A percentile compares a stretch with the other conserved stretches of the same genome.
Evolutionary conservation across 371 early-diverging fungal species (phyloP).

Genomic region (Rhizopus delemar): DNA sequence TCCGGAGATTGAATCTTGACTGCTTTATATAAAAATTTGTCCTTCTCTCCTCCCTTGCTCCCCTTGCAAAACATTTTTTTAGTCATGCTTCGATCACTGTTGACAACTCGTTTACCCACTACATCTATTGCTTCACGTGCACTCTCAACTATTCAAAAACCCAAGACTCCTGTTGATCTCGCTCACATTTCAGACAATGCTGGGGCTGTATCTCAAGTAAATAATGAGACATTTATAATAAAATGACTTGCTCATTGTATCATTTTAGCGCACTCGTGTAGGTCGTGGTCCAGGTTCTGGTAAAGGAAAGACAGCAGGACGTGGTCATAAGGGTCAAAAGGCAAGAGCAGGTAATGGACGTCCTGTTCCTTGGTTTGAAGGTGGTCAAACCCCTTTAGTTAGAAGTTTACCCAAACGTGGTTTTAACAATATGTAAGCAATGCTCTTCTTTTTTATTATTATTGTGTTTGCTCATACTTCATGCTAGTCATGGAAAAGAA

Average conservation of each 20-base stretch:
- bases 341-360: constrained; percentile 78
- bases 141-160: constrained; percentile 32
- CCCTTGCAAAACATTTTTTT: neutral
- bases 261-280: constrained; percentile 65
- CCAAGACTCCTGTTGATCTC: constrained; percentile 39
- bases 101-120: constrained; percentile 9
- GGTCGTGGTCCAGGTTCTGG: constrained; percentile 88
- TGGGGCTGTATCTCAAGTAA: constrained; percentile 52
- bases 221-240: neutral
- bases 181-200: constrained; percentile 50
- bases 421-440: constrained; percentile 71
- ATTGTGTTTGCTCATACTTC: neutral
- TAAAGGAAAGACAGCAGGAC: constrained; percentile 87
- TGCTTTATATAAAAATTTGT: constrained; percentile 1
- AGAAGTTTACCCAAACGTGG: constrained; percentile 91
- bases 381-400: constrained; percentile 90
- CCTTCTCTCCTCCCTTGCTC: neutral
- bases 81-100: constrained; percentile 27
- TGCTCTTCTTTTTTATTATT: neutral
- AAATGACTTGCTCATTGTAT: neutral
- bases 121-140: constrained; percentile 12
- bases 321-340: constrained; percentile 94
- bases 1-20: neutral
- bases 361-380: constrained; percentile 88
- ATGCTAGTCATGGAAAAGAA: constrained; percentile 60